Base-by-base conservation (phyloP, 768 basidiomycete genomes). In the Melanogaster broomeanus region DNA sequence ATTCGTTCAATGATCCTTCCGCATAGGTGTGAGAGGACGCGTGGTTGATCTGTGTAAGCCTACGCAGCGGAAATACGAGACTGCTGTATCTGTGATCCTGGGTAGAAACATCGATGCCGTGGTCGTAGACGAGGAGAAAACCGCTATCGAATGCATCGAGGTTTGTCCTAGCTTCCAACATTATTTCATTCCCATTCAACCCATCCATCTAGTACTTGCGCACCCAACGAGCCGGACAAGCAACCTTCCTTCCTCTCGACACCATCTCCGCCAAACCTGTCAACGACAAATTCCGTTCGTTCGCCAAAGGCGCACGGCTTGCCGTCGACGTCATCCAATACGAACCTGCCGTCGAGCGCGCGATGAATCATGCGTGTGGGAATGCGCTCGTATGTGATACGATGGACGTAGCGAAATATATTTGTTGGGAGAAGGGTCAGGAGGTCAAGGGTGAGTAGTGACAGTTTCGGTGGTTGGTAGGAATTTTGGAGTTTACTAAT, bases 211-310 rank as follows among this genome's bases (percentile, higher is more conserved):
- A 94, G 88, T 98, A 97, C 68, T 83, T 99, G 83, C 88, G 93
- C 55, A 94, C 88, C 53, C 93, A 97, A 70, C 88, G 95, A 31
- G 85, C 90, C 0, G 97, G 96, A 1, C 92, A 94, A 71, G 96
- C 96, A 12, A 99, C 97, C 0, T 98, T 98, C 74, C 89, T 99
- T 41, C 97, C 97, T 0, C 85, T 99, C n/a, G 96, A 98, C 67
- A 95, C 93, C 9, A 96, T 98, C 58, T 91, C 93, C 64, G 88
- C 88, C 30, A 98, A 96, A 67, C 86, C 93, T 2, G 78, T 93
- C 56, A 93, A 94, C 57, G 97, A 98, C 72, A 94, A 93, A 67
- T 93, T 90, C 72, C 86, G 97, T 21, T 87, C 88, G 6, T 92
- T 95, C 63, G 91, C 88, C 3, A 91, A 93, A 60, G 91, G 90